Base-by-base conservation (phyloP, 2,329 filamentous ascomycete species). In the Aspergillus costaricaensis region DNA sequence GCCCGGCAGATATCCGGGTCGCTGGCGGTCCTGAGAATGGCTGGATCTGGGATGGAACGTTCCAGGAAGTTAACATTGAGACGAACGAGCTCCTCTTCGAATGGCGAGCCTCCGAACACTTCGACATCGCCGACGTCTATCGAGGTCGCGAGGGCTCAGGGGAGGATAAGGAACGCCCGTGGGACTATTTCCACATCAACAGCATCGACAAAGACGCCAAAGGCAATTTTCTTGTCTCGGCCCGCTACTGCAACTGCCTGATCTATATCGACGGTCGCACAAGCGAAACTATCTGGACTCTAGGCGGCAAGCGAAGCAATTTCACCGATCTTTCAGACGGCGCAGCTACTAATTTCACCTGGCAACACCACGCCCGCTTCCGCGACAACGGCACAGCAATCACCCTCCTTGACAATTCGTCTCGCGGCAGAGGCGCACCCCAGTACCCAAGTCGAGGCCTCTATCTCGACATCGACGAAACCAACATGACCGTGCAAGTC, bases 141-240 rank as follows among this genome's bases (percentile, higher is more conserved):
- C 62, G 69, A n/a, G 54, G 53, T n/a, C 59, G 59, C 25, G 65
- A 68, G 25, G 57, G 58, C 5, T 57, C 61, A 15, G 68, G 69
- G 17, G 62, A 62, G 9, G 62, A 44, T n/a, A 19, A 65, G 58
- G 53, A 57, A 4, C 19, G 60, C 8, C 68, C 81, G 1, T 85
- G 79, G 76, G 83, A 85, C 65, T 85, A 81, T 69, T 84, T 85
- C 72, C 83, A 85, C 68, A 80, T 85, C 69, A 85, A 83, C 70
- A 82, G 80, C 47, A 74, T 84, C 58, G 80, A 82, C 67, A 83
- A 84, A 69, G 80, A 83, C 62, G 62, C 67, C 3, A 71, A 76
- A 1, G 81, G 78, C 10, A 77, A 80, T 57, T 80, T 77, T 47
- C 69, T 80, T 4, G 68, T 83, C 47, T 82, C 79, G 0, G 72